Conservation (phyloP, 805 yeast species). For the Priceomyces castillae region DNA sequence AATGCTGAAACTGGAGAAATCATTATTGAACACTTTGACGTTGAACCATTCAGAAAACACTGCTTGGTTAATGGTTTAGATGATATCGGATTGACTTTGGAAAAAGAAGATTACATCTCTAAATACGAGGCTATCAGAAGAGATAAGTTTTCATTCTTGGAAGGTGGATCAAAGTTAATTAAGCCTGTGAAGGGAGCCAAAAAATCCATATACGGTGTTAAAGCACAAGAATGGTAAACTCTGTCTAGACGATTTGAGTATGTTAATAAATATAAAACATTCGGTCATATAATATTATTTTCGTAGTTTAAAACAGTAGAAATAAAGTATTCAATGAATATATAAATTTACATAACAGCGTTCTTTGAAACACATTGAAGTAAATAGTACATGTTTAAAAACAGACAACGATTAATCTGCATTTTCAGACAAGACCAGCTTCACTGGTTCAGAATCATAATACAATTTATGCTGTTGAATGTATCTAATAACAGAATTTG, state of each 20-base stretch:
- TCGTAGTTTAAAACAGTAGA: background rate
- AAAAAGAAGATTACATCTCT: slow-evolving; percentile 74
- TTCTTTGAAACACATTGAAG: background rate
- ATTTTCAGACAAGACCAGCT: slow-evolving; percentile 60
- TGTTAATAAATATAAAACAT: background rate
- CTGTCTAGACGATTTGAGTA: background rate
- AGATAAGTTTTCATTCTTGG: slow-evolving; percentile 84
- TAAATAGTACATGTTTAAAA: background rate
- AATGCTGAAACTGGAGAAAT: slow-evolving; percentile 59
- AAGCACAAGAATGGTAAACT: slow-evolving; percentile 70
- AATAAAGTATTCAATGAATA: background rate
- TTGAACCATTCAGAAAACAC: slow-evolving; percentile 91
- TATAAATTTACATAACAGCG: too few species aligned
- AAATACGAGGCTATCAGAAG: slow-evolving; percentile 77
- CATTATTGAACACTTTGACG: slow-evolving; percentile 77
- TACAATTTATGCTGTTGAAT: slow-evolving; percentile 90
- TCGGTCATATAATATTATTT: background rate
- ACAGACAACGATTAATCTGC: slow-evolving; percentile 16
- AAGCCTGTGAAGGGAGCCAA: slow-evolving; percentile 68
- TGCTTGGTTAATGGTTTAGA: slow-evolving; percentile 93
- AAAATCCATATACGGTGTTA: slow-evolving; percentile 63
- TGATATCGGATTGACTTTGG: slow-evolving; percentile 93
- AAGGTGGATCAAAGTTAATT: slow-evolving; percentile 74
- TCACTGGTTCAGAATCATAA: slow-evolving; percentile 90
- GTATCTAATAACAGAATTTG: slow-evolving; percentile 91